Conservation (phyloP, 495 filamentous ascomycete genomes). For the Penicillium paxilli region DNA sequence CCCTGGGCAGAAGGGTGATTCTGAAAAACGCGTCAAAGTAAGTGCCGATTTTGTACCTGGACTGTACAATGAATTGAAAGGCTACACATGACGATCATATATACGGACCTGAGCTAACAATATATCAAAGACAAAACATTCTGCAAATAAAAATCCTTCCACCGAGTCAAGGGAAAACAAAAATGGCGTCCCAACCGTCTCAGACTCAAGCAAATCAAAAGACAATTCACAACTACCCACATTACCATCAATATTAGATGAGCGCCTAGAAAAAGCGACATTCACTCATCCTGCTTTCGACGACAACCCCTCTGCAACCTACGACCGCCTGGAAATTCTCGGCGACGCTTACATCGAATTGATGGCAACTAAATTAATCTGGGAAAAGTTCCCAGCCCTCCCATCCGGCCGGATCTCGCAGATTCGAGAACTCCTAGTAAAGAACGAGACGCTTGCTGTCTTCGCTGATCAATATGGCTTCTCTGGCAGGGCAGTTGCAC, state of each 20-base stretch:
- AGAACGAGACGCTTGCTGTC: constrained; percentile 70
- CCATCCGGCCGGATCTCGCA: constrained; percentile 61
- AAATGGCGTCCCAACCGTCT: neutral
- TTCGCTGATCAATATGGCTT: constrained; percentile 69
- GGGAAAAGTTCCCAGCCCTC: constrained; percentile 59
- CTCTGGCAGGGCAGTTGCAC: constrained; percentile 56
- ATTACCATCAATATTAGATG: constrained; percentile 59
- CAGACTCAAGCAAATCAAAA: neutral
- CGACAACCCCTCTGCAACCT: constrained; percentile 38
- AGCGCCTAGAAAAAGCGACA: constrained; percentile 56
- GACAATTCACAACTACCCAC: constrained; percentile 33
- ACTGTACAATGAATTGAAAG: neutral
- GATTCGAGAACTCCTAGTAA: constrained; percentile 68
- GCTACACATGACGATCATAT: neutral
- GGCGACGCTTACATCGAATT: constrained; percentile 76
- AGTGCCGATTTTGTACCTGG: neutral
- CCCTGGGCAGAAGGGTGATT: neutral
- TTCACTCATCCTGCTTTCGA: constrained; percentile 64
- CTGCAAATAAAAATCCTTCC: neutral
- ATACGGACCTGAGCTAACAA: neutral
- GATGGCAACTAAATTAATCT: constrained; percentile 64
- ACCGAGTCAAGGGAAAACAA: neutral
- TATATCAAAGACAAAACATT: neutral
- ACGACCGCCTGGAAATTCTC: constrained; percentile 73
- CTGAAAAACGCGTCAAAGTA: constrained; percentile 13